These are phyloP conservation scores for Amaranthus hypochondriacus DNA, from an alignment of 148 eudicot species.

Conservation along the genomic window DNA sequence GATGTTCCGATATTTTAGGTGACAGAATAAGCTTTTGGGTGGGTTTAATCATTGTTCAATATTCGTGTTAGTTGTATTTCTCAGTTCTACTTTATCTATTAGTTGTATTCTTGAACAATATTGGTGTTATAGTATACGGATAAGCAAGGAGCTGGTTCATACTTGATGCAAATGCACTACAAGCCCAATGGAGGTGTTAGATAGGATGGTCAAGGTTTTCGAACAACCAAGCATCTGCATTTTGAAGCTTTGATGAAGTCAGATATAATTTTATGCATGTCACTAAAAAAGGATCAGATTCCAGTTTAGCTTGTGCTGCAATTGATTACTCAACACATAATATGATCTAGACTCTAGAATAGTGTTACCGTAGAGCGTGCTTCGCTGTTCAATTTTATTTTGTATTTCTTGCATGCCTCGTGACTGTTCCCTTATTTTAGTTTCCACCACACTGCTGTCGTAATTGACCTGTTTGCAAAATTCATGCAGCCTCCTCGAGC, in stretches of 20 bases:
- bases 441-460: neutral
- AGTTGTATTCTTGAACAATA: neutral
- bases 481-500: conserved; percentile 92
- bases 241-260: neutral
- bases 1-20: no score
- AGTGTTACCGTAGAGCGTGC: neutral
- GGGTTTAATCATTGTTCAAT: neutral
- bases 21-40: neutral
- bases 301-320: neutral
- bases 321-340: neutral
- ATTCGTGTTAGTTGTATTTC: neutral
- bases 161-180: no score
- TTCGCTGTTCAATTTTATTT: neutral
- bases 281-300: neutral
- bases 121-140: neutral
- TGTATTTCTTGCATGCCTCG: neutral
- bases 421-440: neutral
- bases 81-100: neutral
- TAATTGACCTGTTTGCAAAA: conserved; percentile 1
- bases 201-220: neutral
- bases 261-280: neutral
- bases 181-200: neutral
- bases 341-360: no score
- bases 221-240: neutral
- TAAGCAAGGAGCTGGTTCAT: neutral